Evolutionary conservation across 2,329 filamentous ascomycete genomes (phyloP), one percentile per base, ranked within the genome.

Genomic region (Bertia moriformis): DNA sequence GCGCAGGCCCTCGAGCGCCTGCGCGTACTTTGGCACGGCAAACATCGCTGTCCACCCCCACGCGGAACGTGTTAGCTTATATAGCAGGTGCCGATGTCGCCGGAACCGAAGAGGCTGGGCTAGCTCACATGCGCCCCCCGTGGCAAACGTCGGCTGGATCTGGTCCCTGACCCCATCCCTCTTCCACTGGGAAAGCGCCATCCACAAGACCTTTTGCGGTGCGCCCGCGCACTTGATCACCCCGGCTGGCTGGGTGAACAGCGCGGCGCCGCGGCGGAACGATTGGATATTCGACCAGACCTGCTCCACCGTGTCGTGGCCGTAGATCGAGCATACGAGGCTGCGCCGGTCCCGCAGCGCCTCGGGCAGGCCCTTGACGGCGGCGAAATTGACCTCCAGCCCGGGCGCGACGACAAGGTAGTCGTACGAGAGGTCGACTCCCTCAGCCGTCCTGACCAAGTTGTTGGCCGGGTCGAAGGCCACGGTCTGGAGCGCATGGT

Each of bases 151-250:
- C 1, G 54, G 49, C 18, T 52, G 43, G 29, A 60, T 7, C 15
- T 52, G 43, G 33, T 50, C 45, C 18, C 54, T 46, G 5, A 58
- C 50, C 7, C 52, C 55, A 14, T 56, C 51, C 14, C 51, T 49
- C 41, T 56, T 46, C 57, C 57, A 60, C 41, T 59, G 53, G 5
- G 54, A 57, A 18, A 59, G 47, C 3, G 56, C 57, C 55, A 60
- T 57, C 57, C 57, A 60, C 47, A 60, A 48, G 42, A 60, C 51
- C 50, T 60, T 60, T 42, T 60, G 57, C 3, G 57, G 57, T 1
- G 56, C 57, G 13, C 57, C 57, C 10, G 57, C 57, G 19, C 57
- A 60, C 47, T 60, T 60, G 46, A 60, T 58, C 40, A 57, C 40
- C 10, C 57, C 57, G 1, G 55, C 53, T 13, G 57, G 57, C 41